Percentiles rank a stretch among this genome's conserved stretches.
Evolutionary conservation across 192 early-diverging fungal species (phyloP).

Genomic region (Mortierella hygrophila): DNA sequence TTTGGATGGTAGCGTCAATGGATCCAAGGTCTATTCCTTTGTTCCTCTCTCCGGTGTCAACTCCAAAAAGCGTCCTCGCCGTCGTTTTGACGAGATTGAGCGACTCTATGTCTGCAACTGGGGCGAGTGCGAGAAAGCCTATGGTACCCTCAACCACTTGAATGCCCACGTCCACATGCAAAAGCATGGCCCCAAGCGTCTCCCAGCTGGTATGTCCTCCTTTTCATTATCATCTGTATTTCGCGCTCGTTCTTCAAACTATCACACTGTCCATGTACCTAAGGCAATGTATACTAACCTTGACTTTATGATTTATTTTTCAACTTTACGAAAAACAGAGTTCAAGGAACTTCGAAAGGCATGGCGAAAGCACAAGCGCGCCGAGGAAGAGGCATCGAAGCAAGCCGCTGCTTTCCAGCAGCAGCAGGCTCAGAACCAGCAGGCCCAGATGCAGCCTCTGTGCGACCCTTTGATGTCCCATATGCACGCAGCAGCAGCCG

Average conservation of each 20-base stretch:
- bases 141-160: slow-evolving; percentile 76
- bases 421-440: slow-evolving; percentile 30
- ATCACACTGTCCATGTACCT: background rate
- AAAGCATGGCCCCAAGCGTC: slow-evolving; percentile 72
- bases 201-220: slow-evolving; percentile 57
- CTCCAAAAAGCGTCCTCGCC: slow-evolving; percentile 69
- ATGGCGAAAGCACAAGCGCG: slow-evolving; percentile 70
- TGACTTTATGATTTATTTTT: background rate
- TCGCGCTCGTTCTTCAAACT: background rate
- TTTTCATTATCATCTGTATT: background rate
- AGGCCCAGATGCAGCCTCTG: slow-evolving; percentile 14
- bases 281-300: background rate
- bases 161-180: slow-evolving; percentile 79
- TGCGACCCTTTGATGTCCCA: slow-evolving; percentile 42
- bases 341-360: slow-evolving; percentile 71
- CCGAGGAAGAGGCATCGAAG: slow-evolving; percentile 59
- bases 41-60: slow-evolving; percentile 67
- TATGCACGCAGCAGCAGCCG: slow-evolving; percentile 25
- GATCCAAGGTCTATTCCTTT: slow-evolving; percentile 66
- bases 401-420: slow-evolving; percentile 45
- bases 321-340: slow-evolving; percentile 47
- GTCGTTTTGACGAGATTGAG: slow-evolving; percentile 76
- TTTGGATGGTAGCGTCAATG: slow-evolving; percentile 34
- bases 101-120: slow-evolving; percentile 73
- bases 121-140: slow-evolving; percentile 69